Evolutionary conservation across 75 land plant species (phyloP), one percentile per base, ranked within the genome.

Genomic region (Adiantum capillusveneris): DNA sequence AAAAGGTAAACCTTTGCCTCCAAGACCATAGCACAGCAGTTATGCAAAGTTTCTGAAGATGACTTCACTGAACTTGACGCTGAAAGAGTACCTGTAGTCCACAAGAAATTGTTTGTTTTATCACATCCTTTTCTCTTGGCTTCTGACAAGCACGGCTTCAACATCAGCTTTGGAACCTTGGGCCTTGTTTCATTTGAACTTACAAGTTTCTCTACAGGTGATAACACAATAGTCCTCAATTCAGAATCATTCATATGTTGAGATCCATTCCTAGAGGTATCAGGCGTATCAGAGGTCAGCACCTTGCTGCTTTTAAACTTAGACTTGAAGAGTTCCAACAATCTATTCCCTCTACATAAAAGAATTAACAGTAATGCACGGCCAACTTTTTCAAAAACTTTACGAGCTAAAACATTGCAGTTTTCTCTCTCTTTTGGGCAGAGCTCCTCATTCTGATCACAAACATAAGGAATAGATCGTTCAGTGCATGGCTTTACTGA

Each of bases 101-200:
- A 46, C 5, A 20, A 17, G n/a, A 20, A 46, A 14, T n/a, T 46
- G 6, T 46, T 17, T 26, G 55, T 22, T 26, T 6, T 26, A 24
- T 53, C 24, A 2, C 55, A 1, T 53, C 6, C 14, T 22, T 19
- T 24, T 24, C 25, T 18, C 28, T 53, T 24, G 27, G 5, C 28
- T 24, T 24, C 55, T 53, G 25, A 1, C 25, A 25, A 53, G 18
- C 51, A 48, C 9, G 55, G 25, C 55, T 25, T 53, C 28, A 53
- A 25, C 14, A 53, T 53, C 55, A 53, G 28, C 25, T 53, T 53
- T 26, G 55, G 55, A 22, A 53, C 55, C 24, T 53, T 53, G 2
- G 55, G 55, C 29, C 28, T 53, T 26, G 21, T 20, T 34, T 34
- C 7, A 9, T 34, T 34, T 5, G 14, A 7, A 6, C 5, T 20